Evolutionary conservation across 495 filamentous ascomycete species (phyloP).

Genomic region (Hypoxylon rickii): DNA sequence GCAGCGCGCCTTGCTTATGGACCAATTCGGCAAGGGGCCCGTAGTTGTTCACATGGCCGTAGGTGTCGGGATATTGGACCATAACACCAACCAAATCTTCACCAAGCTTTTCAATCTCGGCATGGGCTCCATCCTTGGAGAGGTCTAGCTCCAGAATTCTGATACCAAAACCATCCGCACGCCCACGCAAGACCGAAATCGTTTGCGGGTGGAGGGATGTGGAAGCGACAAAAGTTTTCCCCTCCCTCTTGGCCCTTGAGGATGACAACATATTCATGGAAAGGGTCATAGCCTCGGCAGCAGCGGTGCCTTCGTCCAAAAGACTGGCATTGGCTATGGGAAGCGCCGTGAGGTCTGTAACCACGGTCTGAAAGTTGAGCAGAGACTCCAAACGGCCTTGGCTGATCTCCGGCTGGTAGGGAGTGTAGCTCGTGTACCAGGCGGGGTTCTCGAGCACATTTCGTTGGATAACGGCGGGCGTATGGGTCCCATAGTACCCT

Average conservation of each 20-base stretch:
- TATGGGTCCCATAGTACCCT: conserved; percentile 85
- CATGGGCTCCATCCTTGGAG: conserved; percentile 58
- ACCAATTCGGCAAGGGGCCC: conserved; percentile 72
- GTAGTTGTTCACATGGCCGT: conserved; percentile 81
- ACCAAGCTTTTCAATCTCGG: conserved; percentile 71
- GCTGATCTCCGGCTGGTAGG: conserved; percentile 98
- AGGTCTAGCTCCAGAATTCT: conserved; percentile 75
- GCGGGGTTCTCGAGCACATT: conserved; percentile 93
- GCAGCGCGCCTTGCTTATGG: conserved; percentile 78
- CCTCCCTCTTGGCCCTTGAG: conserved; percentile 71
- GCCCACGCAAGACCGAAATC: conserved; percentile 79
- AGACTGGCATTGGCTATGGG: conserved; percentile 93
- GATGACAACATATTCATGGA: conserved; percentile 77
- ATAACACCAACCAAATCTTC: conserved; percentile 89
- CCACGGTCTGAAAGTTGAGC: conserved; percentile 95
- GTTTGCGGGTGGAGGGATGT: conserved; percentile 88
- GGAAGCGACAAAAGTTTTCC: conserved; percentile 84
- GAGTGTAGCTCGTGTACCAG: conserved; percentile 99
- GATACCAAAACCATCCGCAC: conserved; percentile 94
- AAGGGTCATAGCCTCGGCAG: conserved; percentile 97
- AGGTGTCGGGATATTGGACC: conserved; percentile 93
- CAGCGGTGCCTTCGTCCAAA: conserved; percentile 91
- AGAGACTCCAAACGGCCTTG: conserved; percentile 92
- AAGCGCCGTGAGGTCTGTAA: conserved; percentile 85
- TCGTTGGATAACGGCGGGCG: conserved; percentile 90